A percentile compares a stretch with the other conserved stretches of the same genome.
Conservation (phyloP, 1,284 basidiomycete species). For the Trichosporon sp. region DNA sequence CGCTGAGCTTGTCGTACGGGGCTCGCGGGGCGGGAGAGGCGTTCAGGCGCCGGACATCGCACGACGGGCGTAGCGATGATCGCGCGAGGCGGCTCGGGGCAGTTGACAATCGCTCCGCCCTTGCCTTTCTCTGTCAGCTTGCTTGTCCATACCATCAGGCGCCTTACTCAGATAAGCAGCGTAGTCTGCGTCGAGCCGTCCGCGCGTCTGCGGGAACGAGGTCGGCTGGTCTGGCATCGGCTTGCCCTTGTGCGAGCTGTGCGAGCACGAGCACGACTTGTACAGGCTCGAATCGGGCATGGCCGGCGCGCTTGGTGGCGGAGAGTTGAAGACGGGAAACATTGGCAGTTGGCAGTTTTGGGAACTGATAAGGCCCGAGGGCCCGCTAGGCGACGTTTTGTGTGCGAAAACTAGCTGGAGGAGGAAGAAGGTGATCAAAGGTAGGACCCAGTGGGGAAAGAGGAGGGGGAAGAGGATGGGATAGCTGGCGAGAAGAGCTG, state of each 20-base stretch:
- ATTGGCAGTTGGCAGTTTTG: no score
- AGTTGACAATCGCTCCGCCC: background rate
- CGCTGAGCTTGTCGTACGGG: background rate
- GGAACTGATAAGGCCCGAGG: background rate
- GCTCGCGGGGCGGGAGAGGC: background rate
- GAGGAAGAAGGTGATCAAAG: no score
- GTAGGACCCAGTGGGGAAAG: no score
- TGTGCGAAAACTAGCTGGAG: background rate
- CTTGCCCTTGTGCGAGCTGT: background rate
- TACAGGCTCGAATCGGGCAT: background rate
- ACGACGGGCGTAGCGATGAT: background rate
- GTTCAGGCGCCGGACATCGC: background rate
- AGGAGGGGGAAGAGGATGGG: background rate
- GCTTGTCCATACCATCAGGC: no score
- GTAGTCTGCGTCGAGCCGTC: background rate
- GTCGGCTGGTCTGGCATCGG: background rate
- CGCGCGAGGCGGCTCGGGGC: background rate
- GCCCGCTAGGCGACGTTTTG: background rate
- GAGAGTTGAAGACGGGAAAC: background rate
- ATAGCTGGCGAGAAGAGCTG: background rate
- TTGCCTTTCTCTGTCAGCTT: background rate
- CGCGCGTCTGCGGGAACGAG: background rate
- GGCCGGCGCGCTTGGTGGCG: background rate
- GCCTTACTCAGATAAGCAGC: slow-evolving; percentile 1
- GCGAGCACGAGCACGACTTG: background rate